phyloP scores from a whole-genome alignment of 495 filamentous ascomycete species.

The Hypoxylon fragiforme region DNA sequence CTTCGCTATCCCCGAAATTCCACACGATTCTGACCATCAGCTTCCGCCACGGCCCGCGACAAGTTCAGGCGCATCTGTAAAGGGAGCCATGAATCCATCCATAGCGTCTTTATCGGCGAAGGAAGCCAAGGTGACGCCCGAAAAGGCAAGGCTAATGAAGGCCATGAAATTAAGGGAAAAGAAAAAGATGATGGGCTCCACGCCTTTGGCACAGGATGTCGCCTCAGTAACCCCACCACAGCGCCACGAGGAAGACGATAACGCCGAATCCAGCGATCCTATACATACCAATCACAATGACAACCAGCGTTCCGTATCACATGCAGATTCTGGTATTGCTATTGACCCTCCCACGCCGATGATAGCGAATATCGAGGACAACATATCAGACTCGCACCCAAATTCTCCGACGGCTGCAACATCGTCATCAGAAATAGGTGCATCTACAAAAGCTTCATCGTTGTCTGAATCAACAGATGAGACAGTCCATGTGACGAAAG shows the following conservation, averaged over 20 bases:
- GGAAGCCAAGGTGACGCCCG: conserved; percentile 73
- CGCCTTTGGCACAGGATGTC: conserved; percentile 23
- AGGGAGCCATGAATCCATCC: conserved; percentile 43
- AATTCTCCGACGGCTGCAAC: conserved; percentile 50
- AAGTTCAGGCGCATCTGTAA: conserved; percentile 56
- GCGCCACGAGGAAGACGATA: conserved; percentile 28
- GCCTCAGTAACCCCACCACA: conserved; percentile 2
- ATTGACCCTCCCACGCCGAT: conserved; percentile 40
- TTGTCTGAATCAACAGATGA: conserved; percentile 59
- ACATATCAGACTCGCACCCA: conserved; percentile 53
- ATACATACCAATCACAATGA: conserved; percentile 20
- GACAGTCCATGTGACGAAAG: conserved; percentile 44
- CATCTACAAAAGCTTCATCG: conserved; percentile 59
- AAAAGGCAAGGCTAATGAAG: conserved; percentile 91
- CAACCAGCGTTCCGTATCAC: conserved; percentile 34
- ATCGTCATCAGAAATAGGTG: conserved; percentile 51
- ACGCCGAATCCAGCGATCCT: conserved; percentile 21
- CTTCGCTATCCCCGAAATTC: conserved; percentile 27
- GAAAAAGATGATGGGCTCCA: conserved; percentile 68
- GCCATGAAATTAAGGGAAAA: conserved; percentile 83
- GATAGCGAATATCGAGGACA: conserved; percentile 41
- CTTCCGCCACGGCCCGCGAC: conserved; percentile 49
- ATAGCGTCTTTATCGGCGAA: conserved; percentile 44
- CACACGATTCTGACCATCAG: conserved; percentile 39
- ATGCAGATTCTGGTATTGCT: conserved; percentile 45